These are phyloP conservation scores for Uronychia binucleata DNA, from an alignment of 73 alveolate genomes.

Conservation along the genomic window DNA sequence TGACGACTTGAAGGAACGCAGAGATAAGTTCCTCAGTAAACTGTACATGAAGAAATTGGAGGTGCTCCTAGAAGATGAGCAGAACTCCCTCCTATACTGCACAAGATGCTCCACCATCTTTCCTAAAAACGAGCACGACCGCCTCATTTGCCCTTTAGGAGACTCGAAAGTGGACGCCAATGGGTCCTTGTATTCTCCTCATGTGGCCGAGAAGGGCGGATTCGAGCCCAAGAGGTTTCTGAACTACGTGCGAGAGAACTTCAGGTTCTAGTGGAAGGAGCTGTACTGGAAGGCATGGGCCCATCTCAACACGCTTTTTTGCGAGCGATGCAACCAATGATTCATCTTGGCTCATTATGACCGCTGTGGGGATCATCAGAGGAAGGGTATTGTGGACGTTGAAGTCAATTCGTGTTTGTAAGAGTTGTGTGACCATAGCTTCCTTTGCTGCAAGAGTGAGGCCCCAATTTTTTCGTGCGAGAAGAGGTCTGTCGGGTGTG, in stretches of 20 bases:
- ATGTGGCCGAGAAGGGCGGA: slow-evolving; percentile 53
- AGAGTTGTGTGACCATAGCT: not conserved
- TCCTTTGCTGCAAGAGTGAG: not conserved
- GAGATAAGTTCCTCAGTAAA: slow-evolving; percentile 51
- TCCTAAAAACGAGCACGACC: slow-evolving; percentile 27
- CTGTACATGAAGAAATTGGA: slow-evolving; percentile 49
- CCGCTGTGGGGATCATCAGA: not conserved
- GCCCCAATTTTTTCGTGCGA: not conserved
- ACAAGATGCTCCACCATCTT: slow-evolving; percentile 34
- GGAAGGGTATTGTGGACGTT: not conserved
- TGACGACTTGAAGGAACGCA: slow-evolving; percentile 34
- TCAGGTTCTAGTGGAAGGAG: slow-evolving; percentile 43
- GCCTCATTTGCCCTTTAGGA: slow-evolving; percentile 61
- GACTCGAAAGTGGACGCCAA: slow-evolving; percentile 50
- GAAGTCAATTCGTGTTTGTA: not conserved
- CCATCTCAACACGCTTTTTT: slow-evolving; percentile 21
- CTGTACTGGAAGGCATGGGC: slow-evolving; percentile 62
- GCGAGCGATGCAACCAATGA: not conserved
- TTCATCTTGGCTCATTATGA: not conserved
- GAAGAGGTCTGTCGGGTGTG: not conserved
- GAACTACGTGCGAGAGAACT: slow-evolving; percentile 15
- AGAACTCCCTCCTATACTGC: slow-evolving; percentile 12
- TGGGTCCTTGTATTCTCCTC: slow-evolving; percentile 61
- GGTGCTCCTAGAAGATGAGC: not conserved
- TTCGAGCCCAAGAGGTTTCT: slow-evolving; percentile 50